Percentiles rank a stretch among this genome's conserved stretches.
These are phyloP conservation scores for Hura crepitans DNA, from an alignment of 441 rosid species.

Conservation along the genomic window DNA sequence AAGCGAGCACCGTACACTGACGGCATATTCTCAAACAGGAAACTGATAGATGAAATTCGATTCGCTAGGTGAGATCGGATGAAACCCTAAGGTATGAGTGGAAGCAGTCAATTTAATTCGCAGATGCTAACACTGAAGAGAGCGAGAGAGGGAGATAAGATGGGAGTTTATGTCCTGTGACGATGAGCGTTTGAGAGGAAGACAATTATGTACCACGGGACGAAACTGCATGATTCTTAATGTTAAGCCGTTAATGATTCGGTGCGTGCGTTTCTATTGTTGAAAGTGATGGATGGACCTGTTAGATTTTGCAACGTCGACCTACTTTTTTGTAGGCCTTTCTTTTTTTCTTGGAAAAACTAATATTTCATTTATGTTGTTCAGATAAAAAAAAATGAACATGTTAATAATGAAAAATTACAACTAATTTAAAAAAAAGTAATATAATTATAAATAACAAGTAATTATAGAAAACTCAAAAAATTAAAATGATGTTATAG, in stretches of 20 bases:
- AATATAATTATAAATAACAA: too few species aligned
- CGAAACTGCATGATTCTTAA: background rate
- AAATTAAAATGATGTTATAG: too few species aligned
- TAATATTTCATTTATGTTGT: too few species aligned
- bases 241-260: background rate
- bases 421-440: too few species aligned
- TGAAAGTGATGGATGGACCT: too few species aligned
- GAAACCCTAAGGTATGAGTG: slow-evolving; percentile 22
- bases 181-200: background rate
- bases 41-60: background rate
- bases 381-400: too few species aligned
- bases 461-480: too few species aligned
- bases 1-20: slow-evolving; percentile 78
- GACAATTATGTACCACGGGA: background rate
- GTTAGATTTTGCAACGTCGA: too few species aligned
- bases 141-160: slow-evolving; percentile 12
- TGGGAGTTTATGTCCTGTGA: slow-evolving; percentile 11
- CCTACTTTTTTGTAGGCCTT: too few species aligned
- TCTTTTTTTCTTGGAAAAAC: too few species aligned
- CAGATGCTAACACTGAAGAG: background rate
- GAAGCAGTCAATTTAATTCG: background rate
- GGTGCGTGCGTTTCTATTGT: background rate
- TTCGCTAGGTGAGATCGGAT: background rate
- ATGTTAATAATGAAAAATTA: too few species aligned
- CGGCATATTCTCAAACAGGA: slow-evolving; percentile 51